Conservation (phyloP, 2,329 filamentous ascomycete genomes). For the Boeremia exigua region DNA sequence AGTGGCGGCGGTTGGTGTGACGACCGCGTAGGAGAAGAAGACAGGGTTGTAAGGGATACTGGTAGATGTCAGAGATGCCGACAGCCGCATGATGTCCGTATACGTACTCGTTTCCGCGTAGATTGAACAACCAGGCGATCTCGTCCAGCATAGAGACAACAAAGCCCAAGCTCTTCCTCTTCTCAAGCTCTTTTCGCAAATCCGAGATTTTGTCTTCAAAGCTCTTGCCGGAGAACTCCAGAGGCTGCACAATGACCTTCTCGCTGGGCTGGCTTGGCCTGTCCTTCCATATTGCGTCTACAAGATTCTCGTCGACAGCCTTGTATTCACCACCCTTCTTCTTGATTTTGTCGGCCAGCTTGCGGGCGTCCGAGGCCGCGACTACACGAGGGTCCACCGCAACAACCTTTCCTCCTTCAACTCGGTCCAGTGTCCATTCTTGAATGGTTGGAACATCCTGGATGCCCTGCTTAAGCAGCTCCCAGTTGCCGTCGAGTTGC, state of each 20-base stretch:
- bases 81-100: neutral
- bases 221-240: conserved; percentile 80
- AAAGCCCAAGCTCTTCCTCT: conserved; percentile 86
- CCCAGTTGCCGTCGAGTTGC: conserved; percentile 91
- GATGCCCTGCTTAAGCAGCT: conserved; percentile 87
- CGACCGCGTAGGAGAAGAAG: conserved; percentile 93
- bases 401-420: conserved; percentile 84
- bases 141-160: conserved; percentile 96
- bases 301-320: conserved; percentile 78
- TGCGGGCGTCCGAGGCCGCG: conserved; percentile 73
- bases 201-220: conserved; percentile 84
- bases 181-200: conserved; percentile 87
- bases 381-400: conserved; percentile 91
- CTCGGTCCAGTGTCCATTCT: conserved; percentile 89
- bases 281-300: conserved; percentile 87
- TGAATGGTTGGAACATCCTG: conserved; percentile 97
- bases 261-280: conserved; percentile 78
- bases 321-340: conserved; percentile 83
- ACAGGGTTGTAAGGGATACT: conserved; percentile 96
- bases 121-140: conserved; percentile 97
- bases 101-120: conserved; percentile 80
- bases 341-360: conserved; percentile 83
- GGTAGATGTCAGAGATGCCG: conserved; percentile 5
- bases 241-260: conserved; percentile 72
- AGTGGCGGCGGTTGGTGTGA: conserved; percentile 77